Evolutionary conservation across 2,329 filamentous ascomycete species (phyloP).

Genomic region (Scorias spongiosa): DNA sequence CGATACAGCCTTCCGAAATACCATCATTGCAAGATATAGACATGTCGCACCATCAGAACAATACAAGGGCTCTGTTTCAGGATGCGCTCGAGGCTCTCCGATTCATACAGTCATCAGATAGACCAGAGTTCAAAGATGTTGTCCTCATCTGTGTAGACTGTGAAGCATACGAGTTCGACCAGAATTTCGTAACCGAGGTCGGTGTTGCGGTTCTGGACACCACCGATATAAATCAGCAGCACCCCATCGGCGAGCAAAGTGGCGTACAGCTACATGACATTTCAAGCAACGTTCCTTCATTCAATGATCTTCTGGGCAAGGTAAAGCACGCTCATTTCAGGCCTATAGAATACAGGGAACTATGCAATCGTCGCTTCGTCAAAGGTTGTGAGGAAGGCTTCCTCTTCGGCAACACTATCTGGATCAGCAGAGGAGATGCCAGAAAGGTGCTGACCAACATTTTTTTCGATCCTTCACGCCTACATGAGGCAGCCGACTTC

Average conservation of each 20-base stretch:
- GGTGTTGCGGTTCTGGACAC: slow-evolving; percentile 15
- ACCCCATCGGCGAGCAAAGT: not conserved
- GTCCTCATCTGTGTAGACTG: slow-evolving; percentile 16
- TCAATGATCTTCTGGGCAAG: slow-evolving; percentile 2
- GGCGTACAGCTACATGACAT: not conserved
- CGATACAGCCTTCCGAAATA: no score
- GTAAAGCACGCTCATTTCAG: slow-evolving; percentile 12
- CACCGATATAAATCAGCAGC: slow-evolving; percentile 3
- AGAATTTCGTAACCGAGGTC: slow-evolving; percentile 15
- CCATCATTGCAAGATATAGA: not conserved
- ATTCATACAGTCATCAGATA: not conserved
- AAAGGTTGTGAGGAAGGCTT: slow-evolving; percentile 14
- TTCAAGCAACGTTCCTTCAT: not conserved
- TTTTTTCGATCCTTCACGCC: slow-evolving; percentile 3
- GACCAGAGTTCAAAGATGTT: slow-evolving; percentile 3
- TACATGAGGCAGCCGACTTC: slow-evolving; percentile 4
- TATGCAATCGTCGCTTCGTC: slow-evolving; percentile 12
- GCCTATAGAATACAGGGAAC: slow-evolving; percentile 10
- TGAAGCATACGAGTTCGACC: slow-evolving; percentile 14
- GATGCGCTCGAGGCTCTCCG: not conserved
- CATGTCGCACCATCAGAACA: not conserved
- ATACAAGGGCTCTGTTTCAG: not conserved
- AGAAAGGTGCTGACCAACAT: slow-evolving; percentile 4
- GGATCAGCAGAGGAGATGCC: slow-evolving; percentile 6
- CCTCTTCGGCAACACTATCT: slow-evolving; percentile 11